Conservation (phyloP, 371 early-diverging fungal genomes). For the Mortierella sp. region DNA sequence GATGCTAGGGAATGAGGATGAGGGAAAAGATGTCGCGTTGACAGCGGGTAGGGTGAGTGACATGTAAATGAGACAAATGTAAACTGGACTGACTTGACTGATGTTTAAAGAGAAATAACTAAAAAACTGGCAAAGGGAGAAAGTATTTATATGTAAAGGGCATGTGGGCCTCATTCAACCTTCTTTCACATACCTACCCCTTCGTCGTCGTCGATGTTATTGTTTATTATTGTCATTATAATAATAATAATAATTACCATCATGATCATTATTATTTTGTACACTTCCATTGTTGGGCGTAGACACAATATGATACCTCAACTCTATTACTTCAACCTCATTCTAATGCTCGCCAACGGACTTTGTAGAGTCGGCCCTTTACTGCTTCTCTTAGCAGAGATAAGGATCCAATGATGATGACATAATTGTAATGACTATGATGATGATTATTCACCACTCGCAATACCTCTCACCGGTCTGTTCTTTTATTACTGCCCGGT, state of each 20-base stretch:
- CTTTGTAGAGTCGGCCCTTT: neutral
- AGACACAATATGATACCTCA: neutral
- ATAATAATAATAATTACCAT: too few relatives aligned
- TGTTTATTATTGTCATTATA: neutral
- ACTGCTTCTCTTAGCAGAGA: slow-evolving; percentile 25
- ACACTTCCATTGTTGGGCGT: neutral
- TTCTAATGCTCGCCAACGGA: slow-evolving; percentile 36
- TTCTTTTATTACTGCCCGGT: neutral
- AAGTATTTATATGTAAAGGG: neutral
- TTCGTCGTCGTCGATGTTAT: neutral
- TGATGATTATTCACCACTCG: neutral
- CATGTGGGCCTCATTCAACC: too few relatives aligned
- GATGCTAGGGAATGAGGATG: neutral
- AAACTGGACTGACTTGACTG: neutral
- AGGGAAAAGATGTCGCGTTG: slow-evolving; percentile 20
- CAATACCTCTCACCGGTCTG: neutral
- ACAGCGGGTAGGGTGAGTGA: neutral
- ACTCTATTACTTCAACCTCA: slow-evolving; percentile 16
- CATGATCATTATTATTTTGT: too few relatives aligned
- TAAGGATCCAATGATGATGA: slow-evolving; percentile 10
- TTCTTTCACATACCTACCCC: neutral
- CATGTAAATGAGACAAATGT: neutral
- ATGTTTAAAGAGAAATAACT: neutral
- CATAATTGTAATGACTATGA: neutral
- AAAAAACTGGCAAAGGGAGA: neutral